Percentiles rank a stretch among this genome's conserved stretches.
phyloP scores from a whole-genome alignment of 2,329 filamentous ascomycete species.

The Aureobasidium sp. region DNA sequence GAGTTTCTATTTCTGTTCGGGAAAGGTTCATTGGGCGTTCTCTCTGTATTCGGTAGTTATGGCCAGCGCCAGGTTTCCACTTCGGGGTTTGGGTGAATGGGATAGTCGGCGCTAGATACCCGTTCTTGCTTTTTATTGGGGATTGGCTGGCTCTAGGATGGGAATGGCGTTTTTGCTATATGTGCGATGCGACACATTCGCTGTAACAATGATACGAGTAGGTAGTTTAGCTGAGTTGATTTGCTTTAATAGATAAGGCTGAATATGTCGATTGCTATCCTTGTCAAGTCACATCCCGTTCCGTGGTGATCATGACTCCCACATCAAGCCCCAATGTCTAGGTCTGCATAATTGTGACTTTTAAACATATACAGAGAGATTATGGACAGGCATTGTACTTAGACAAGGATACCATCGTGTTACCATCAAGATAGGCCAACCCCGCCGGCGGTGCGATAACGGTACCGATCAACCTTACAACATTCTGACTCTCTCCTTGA shows the following conservation, averaged over 20 bases:
- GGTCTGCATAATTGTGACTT: too few species aligned
- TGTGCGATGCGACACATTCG: neutral
- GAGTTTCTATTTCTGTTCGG: neutral
- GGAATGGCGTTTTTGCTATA: neutral
- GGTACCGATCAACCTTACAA: neutral
- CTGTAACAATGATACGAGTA: neutral
- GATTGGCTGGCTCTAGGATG: neutral
- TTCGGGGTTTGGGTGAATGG: neutral
- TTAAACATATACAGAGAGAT: too few species aligned
- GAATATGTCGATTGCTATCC: neutral
- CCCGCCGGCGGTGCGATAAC: neutral
- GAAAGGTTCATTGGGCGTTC: conserved; percentile 8
- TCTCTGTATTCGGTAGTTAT: neutral
- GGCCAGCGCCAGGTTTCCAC: neutral
- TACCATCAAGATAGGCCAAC: conserved; percentile 8
- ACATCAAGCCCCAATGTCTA: neutral
- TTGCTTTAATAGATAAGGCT: neutral
- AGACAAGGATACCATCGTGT: neutral
- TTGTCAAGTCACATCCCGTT: neutral
- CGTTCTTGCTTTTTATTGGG: conserved; percentile 1
- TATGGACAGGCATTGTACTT: neutral
- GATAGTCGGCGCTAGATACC: conserved; percentile 13
- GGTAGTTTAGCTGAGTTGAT: neutral
- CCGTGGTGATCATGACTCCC: neutral
- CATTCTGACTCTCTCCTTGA: neutral